phyloP scores from a whole-genome alignment of 2,329 filamentous ascomycete species.

The Pseudopithomyces maydicus region DNA sequence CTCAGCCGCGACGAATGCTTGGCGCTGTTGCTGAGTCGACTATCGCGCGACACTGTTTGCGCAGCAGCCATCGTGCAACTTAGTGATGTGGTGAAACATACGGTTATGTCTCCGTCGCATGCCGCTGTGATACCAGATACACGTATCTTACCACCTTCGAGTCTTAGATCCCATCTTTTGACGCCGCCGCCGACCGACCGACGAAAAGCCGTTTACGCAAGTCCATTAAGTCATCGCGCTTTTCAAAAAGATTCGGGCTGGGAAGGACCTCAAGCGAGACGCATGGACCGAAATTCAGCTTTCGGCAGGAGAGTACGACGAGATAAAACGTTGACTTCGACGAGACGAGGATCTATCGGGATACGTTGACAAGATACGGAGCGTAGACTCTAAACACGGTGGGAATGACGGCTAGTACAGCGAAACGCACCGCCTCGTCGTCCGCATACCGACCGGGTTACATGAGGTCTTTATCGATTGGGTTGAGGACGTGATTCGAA shows the following conservation, averaged over 20 bases:
- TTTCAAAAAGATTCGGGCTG: neutral
- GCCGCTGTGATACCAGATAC: neutral
- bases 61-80: neutral
- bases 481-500: constrained; percentile 14
- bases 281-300: neutral
- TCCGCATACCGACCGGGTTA: neutral
- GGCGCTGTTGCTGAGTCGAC: neutral
- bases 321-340: neutral
- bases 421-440: neutral
- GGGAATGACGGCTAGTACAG: neutral
- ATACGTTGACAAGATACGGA: neutral
- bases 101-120: neutral
- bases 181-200: neutral
- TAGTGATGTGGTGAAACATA: neutral
- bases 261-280: neutral
- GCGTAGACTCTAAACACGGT: neutral
- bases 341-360: neutral
- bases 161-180: neutral
- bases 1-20: too few species aligned
- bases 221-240: neutral
- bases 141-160: neutral
- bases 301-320: neutral
- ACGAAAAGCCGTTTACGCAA: neutral
- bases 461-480: neutral
- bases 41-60: neutral